Evolutionary conservation across 2,329 filamentous ascomycete species (phyloP).

Genomic region (Rhynchosporium agropyri): DNA sequence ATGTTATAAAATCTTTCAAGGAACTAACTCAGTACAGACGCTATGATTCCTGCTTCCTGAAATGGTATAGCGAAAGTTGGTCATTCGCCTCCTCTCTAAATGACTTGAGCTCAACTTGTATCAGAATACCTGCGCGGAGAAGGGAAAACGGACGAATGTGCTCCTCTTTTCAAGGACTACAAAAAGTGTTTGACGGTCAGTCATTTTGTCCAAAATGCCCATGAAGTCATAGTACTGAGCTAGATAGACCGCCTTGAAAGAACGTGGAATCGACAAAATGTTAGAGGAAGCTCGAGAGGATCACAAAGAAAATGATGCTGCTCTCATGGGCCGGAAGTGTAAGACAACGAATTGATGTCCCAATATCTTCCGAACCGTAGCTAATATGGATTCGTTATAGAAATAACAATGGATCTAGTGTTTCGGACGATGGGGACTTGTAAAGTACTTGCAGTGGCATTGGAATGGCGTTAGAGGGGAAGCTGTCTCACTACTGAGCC

Average conservation of each 20-base stretch:
- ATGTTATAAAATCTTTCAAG: background rate
- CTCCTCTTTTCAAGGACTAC: constrained; percentile 83
- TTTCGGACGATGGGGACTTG: background rate
- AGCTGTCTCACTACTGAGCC: background rate
- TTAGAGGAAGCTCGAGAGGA: constrained; percentile 88
- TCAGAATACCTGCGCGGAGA: constrained; percentile 87
- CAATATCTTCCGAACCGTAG: background rate
- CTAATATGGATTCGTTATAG: background rate
- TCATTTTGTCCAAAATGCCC: background rate
- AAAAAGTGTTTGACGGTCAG: constrained; percentile 79
- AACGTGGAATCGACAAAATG: constrained; percentile 89
- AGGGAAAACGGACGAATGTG: constrained; percentile 81
- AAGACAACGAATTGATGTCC: constrained; percentile 18
- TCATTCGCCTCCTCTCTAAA: constrained; percentile 32
- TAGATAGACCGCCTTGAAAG: constrained; percentile 77
- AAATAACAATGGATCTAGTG: background rate
- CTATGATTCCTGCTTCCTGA: constrained; percentile 96
- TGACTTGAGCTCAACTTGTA: constrained; percentile 19
- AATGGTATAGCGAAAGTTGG: constrained; percentile 99
- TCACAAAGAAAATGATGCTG: constrained; percentile 81
- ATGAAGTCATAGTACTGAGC: constrained; percentile 7
- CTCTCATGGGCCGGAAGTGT: constrained; percentile 60
- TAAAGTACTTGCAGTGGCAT: constrained; percentile 6
- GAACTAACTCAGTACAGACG: constrained; percentile 56
- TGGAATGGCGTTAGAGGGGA: constrained; percentile 7